Evolutionary conservation across 2,329 filamentous ascomycete species (phyloP), one percentile per base, ranked within the genome.

Genomic region (Colletotrichum sojae): DNA sequence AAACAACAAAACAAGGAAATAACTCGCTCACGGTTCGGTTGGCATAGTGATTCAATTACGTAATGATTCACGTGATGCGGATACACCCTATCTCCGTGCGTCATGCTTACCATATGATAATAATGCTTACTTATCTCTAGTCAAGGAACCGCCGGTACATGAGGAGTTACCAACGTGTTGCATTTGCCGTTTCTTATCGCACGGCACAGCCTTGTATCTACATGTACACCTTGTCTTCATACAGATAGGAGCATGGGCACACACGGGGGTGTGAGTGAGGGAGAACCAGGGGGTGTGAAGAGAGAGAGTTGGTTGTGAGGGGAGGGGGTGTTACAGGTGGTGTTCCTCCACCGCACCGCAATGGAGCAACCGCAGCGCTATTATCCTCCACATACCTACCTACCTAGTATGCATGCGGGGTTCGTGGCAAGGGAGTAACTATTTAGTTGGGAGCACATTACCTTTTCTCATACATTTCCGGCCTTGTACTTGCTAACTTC

Each of bases 391-490:
- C 22, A 25, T 25, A n/a, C n/a, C n/a, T n/a, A n/a, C n/a, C n/a
- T n/a, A n/a, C n/a, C n/a, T n/a, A 25, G 4, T 22, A 53, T 54
- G 59, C 59, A 62, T 62, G 59, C 59, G 59, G 59, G 59, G 59
- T 54, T 62, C 43, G 59, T 62, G 59, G 59, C 49, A 46, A 54
- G 36, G 16, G 22, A 45, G 31, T 15, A 52, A 56, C 49, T 69
- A 66, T 66, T 69, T 66, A 61, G 66, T 52, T 53, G 62, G 48
- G 55, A 57, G 66, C 56, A 51, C 55, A 53, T 54, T 54, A 66
- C 66, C 51, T 58, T 36, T 36, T 36, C 31, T 36, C 31, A 36
- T 36, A 36, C 31, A 36, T 10, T 36, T 36, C 31, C 51, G 13
- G 45, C 22, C 20, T 27, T 40, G 53, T 36, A 36, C 39, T 63